A percentile compares a stretch with the other conserved stretches of the same genome.
Conservation (phyloP, 768 basidiomycete species). For the Tephrocybe rancida region DNA sequence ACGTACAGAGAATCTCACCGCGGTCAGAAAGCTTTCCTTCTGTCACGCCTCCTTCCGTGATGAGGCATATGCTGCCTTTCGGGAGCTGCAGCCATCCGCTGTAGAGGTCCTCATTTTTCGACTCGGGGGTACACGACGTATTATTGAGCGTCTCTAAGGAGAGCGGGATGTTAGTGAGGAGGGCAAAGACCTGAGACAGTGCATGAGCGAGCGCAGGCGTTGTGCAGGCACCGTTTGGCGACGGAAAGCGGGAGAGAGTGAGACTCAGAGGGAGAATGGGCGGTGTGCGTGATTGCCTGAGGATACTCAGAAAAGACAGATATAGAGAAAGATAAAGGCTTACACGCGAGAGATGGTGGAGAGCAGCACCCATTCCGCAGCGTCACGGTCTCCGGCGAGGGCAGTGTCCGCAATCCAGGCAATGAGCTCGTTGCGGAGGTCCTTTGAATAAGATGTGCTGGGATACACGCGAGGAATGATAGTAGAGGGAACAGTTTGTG, state of each 20-base stretch:
- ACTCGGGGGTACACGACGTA: constrained; percentile 61
- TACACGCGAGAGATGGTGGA: constrained; percentile 64
- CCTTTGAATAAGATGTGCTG: constrained; percentile 11
- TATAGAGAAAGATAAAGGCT: constrained; percentile 25
- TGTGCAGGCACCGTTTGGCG: constrained; percentile 20
- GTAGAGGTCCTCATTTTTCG: constrained; percentile 70
- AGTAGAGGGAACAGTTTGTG: constrained; percentile 38
- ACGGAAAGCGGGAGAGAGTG: constrained; percentile 64
- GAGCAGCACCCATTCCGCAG: constrained; percentile 78
- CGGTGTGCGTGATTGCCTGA: constrained; percentile 67
- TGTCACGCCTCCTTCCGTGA: constrained; percentile 67
- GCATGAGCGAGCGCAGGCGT: constrained; percentile 54
- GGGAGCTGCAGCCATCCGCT: constrained; percentile 78
- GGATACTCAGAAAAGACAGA: neutral
- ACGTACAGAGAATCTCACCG: constrained; percentile 35
- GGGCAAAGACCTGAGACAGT: constrained; percentile 61
- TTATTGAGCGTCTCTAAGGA: constrained; percentile 66
- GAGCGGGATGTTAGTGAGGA: constrained; percentile 56
- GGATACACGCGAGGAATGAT: constrained; percentile 44
- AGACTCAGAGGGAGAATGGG: constrained; percentile 70
- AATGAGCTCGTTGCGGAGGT: constrained; percentile 57
- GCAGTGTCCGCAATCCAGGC: constrained; percentile 74
- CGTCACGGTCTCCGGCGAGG: constrained; percentile 65
- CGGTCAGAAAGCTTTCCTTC: constrained; percentile 69
- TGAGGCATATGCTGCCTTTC: constrained; percentile 54